phyloP scores from a whole-genome alignment of 345 rosid species.

The Fremontodendron californicum region DNA sequence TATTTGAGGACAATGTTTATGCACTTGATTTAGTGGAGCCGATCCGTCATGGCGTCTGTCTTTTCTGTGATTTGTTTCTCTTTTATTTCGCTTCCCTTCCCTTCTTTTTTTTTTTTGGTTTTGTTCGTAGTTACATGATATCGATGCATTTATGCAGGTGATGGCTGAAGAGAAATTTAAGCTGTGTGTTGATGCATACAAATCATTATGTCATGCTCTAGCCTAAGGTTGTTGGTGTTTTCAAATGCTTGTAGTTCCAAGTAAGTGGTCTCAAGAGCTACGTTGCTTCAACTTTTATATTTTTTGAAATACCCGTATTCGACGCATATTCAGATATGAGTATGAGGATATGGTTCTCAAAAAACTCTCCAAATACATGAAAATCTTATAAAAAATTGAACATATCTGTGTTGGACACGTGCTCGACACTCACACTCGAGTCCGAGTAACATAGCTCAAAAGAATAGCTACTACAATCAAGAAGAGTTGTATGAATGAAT shows the following conservation, averaged over 20 bases:
- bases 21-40: not conserved
- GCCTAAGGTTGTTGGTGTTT: slow-evolving; percentile 16
- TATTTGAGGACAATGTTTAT: not conserved
- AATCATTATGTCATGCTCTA: slow-evolving; percentile 60
- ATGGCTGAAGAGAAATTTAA: slow-evolving; percentile 87
- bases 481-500: not conserved
- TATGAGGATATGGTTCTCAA: no score
- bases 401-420: no score
- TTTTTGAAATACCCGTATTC: no score
- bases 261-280: not conserved
- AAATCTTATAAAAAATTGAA: no score
- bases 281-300: no score
- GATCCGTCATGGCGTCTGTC: not conserved
- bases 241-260: not conserved
- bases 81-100: not conserved
- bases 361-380: no score
- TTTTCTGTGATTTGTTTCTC: not conserved
- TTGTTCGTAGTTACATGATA: not conserved
- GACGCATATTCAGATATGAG: no score
- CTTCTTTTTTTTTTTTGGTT: not conserved
- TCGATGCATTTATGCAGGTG: slow-evolving; percentile 38
- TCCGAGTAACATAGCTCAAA: no score
- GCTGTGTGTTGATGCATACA: slow-evolving; percentile 69
- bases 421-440: no score
- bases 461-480: no score